Evolutionary conservation across 768 basidiomycete species (phyloP).

Genomic region (Gloeophyllum trabeum): DNA sequence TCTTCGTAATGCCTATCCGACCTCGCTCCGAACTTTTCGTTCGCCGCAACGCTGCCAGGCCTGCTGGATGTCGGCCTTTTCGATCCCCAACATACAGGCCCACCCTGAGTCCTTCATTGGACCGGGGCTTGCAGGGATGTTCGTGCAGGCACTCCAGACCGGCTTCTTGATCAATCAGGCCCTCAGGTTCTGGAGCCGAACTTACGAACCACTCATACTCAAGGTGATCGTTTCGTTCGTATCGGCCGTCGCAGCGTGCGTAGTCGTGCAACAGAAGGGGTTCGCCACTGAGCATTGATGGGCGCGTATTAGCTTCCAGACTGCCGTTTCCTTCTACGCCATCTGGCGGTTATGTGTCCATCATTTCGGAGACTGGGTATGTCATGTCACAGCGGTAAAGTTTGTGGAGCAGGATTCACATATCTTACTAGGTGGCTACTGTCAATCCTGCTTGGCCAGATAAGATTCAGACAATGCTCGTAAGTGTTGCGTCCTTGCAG

Average conservation of each 20-base stretch:
- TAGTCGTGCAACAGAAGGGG: no score
- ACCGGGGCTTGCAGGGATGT: constrained; percentile 8
- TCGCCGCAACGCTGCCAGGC: neutral
- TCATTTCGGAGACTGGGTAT: neutral
- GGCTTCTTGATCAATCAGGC: constrained; percentile 14
- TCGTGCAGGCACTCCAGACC: constrained; percentile 13
- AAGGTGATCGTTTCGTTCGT: constrained; percentile 12
- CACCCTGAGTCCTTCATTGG: constrained; percentile 14
- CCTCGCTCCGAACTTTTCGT: no score
- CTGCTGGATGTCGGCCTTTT: neutral
- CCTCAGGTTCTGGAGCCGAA: constrained; percentile 12
- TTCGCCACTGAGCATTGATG: neutral
- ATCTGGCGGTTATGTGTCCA: neutral
- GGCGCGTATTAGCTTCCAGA: neutral
- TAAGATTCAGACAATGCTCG: constrained; percentile 9
- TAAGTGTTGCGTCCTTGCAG: constrained; percentile 2
- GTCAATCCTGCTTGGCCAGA: constrained; percentile 10
- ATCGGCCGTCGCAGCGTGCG: constrained; percentile 13
- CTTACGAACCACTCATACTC: constrained; percentile 9
- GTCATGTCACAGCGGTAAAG: no score
- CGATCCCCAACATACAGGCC: constrained; percentile 3
- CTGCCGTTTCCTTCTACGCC: neutral
- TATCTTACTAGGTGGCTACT: constrained; percentile 2
- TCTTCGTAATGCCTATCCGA: no score
- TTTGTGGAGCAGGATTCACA: no score